Base-by-base conservation (phyloP, 352 stramenopile genomes). In the Phytophthora quininea region DNA sequence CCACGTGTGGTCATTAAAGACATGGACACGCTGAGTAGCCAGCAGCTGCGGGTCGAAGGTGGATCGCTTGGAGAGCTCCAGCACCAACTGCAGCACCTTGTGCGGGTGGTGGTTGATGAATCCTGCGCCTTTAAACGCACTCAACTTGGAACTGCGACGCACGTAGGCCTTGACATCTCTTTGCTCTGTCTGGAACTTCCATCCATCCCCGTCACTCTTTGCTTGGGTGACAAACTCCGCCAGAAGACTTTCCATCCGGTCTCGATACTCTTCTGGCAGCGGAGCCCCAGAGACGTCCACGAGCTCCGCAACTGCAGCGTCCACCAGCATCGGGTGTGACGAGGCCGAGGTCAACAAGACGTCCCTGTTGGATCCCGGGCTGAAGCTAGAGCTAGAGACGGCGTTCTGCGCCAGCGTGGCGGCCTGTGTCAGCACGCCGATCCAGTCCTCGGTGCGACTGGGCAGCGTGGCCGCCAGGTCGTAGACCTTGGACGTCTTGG, bases 1-100 rank as follows among this genome's bases (percentile, higher is more conserved):
- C 63, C 84, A 91, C 55, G 79, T 88, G 72, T 93, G 82, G 55
- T 86, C 73, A 46, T 91, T 75, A 40, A 83, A 89, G n/a, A 90
- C 77, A 30, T 82, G 61, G 29, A 82, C 65, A 27, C 83, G 83
- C 33, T 80, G 69, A 30, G 76, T 76, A 6, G 74, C 55, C 43
- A 89, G 62, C 35, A 90, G 49, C 60, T 90, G 85, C 46, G 81
- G 79, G 45, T 93, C 85, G 40, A 84, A 88, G 30, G 55, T 57
- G 30, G 82, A 54, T 52, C 82, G 71, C 14, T 60, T 77, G 30
- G 73, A 78, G 11, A 88, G 61, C 19, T 87, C 81, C 15, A 93
- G 60, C 15, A 93, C 63, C 14, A 88, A 56, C 29, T 88, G 73
- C 47, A 93, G 64, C 43, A 91, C 83, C 8, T 71, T 63, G 53